phyloP scores from a whole-genome alignment of 805 yeast species.

The Vanderwaltozyma verrucispora region DNA sequence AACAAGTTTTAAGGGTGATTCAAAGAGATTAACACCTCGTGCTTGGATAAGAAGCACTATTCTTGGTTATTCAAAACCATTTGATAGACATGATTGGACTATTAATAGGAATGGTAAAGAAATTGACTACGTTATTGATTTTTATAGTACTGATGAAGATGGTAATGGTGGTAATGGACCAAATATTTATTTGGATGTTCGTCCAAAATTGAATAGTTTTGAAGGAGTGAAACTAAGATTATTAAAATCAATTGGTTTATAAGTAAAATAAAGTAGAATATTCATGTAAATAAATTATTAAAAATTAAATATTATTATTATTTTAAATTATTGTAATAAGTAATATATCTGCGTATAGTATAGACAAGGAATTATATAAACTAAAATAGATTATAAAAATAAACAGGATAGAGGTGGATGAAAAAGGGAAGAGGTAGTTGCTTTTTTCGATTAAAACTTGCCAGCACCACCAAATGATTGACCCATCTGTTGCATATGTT shows the following conservation, averaged over 20 bases:
- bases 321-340: too few species aligned
- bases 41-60: slow-evolving; percentile 57
- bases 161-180: slow-evolving; percentile 28
- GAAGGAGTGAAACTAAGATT: slow-evolving; percentile 75
- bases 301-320: too few species aligned
- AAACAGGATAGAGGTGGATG: too few species aligned
- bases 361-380: too few species aligned
- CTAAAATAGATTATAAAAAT: too few species aligned
- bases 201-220: slow-evolving; percentile 76
- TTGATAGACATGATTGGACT: slow-evolving; percentile 95
- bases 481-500: slow-evolving; percentile 49
- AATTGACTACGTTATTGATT: slow-evolving; percentile 88
- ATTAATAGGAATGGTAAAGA: slow-evolving; percentile 74
- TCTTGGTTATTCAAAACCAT: slow-evolving; percentile 68
- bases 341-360: too few species aligned
- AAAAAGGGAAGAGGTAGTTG: too few species aligned
- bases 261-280: background rate
- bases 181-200: slow-evolving; percentile 69
- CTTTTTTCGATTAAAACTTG: slow-evolving; percentile 11
- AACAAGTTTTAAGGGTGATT: slow-evolving; percentile 83
- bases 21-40: slow-evolving; percentile 75
- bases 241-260: slow-evolving; percentile 47
- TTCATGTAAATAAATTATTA: too few species aligned
- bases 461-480: slow-evolving; percentile 32
- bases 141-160: slow-evolving; percentile 40